Evolutionary conservation across 768 basidiomycete species (phyloP), one percentile per base, ranked within the genome.

Genomic region (Harrya chromipes): DNA sequence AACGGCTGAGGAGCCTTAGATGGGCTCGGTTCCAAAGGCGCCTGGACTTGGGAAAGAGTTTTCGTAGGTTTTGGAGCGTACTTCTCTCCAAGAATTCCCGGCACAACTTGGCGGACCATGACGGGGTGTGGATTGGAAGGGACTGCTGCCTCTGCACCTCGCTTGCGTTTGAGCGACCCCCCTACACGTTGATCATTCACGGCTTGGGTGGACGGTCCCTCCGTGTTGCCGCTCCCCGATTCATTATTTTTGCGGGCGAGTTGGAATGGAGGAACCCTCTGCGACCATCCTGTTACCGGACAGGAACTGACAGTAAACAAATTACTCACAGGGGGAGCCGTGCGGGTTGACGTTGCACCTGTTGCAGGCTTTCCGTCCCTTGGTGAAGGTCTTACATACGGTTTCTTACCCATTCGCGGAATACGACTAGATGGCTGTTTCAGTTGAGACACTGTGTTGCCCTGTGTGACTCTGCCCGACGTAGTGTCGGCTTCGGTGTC

Each of bases 381-480:
- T 9, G 57, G 26, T 17, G 27, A 44, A 43, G 72, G 72, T 50
- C 80, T 73, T 26, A 75, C 67, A 63, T 85, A 85, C 3, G 83
- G 84, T 46, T 84, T 85, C 21, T 63, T 64, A 31, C 74, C 75
- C 36, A 81, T 80, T 50, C 84, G 74, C 16, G 84, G 84, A 57
- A 85, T 85, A 61, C 74, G 74, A 64, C 84, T 83, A 21, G 65
- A 58, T 8, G 71, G 64, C 53, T 82, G 79, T 58, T 75, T 80
- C 45, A 84, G 59, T 39, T 53, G 72, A 16, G 79, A 79, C 47
- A 75, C 78, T 5, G 57, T 52, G 19, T 56, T 56, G n/a, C 61
- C 49, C 31, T 67, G 57, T 17, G 61, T 42, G 37, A 33, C 58
- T 45, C 33, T 64, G 26, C 47, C 51, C 14, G 49, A 40, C 0